Base-by-base conservation (phyloP, 345 rosid species). In the sweet orange (Citrus sinensis) region DNA sequence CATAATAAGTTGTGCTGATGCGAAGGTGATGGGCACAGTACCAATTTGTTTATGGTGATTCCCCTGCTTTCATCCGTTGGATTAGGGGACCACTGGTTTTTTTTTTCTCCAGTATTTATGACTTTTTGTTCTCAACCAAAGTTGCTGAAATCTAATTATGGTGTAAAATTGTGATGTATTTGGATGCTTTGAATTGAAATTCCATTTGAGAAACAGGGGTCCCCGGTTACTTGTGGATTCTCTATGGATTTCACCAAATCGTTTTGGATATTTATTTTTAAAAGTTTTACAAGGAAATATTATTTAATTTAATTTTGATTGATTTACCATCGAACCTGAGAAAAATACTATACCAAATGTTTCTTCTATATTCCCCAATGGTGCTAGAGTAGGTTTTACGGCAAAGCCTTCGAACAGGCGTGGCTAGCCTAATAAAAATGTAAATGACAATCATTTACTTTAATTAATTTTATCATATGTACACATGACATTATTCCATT, bases 61-160 rank as follows among this genome's bases (percentile, higher is more conserved):
- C 79, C 37, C 22, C 54, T 42, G 71, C 55, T 35, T 16, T 35
- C 24, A 67, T 35, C 68, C 73, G 35, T 49, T 77, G 20, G 69
- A 60, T 76, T 40, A 49, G 4, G 79, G 84, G 83, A 83, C 87
- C 83, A 75, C 82, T 32, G 34, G 6, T 4, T 54, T 14, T 51
- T 4, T 51, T 14, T 29, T 59, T 32, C 25, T 22, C 2, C 39
- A 17, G 78, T 66, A 70, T 71, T 80, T 76, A 66, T 80, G 63
- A 35, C 55, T 65, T 67, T 80, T 80, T 82, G 82, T 79, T 71
- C 61, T 74, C 71, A 74, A 55, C 78, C 80, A 76, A 73, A 70
- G 24, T 68, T 74, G 77, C 59, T 83, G 17, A 27, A 39, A 62
- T 55, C 69, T 66, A 65, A 72, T 80, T 20, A n/a, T 40, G 40